Evolutionary conservation across 805 yeast species (phyloP).

Genomic region (Zygosaccharomyces pseudorouxii): DNA sequence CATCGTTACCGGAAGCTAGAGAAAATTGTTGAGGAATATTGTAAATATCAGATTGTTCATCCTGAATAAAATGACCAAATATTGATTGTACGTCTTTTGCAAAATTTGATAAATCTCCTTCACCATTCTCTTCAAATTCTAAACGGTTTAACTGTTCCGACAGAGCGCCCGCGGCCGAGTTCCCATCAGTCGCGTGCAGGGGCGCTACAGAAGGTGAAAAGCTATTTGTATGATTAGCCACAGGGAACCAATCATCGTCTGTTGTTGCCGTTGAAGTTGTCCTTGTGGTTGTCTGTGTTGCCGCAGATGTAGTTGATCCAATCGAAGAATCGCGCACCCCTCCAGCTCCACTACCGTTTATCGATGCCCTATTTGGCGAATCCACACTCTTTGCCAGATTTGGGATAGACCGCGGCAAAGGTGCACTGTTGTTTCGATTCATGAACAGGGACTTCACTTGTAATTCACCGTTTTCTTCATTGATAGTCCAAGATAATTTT

Average conservation of each 20-base stretch:
- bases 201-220: slow-evolving; percentile 3
- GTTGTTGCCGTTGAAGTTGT: not conserved
- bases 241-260: slow-evolving; percentile 3
- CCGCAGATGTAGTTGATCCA: not conserved
- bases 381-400: not conserved
- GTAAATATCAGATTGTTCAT: slow-evolving; percentile 11
- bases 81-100: slow-evolving; percentile 14
- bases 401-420: not conserved
- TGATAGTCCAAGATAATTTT: slow-evolving; percentile 13
- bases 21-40: not conserved
- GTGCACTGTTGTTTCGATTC: slow-evolving; percentile 3
- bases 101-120: slow-evolving; percentile 8
- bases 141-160: slow-evolving; percentile 9
- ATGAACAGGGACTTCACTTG: slow-evolving; percentile 13
- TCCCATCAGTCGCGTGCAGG: not conserved
- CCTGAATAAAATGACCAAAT: slow-evolving; percentile 13
- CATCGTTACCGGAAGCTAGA: not conserved
- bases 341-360: not conserved
- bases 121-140: slow-evolving; percentile 12
- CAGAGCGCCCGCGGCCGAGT: slow-evolving; percentile 1
- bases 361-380: not conserved
- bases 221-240: not conserved
- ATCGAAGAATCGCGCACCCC: not conserved
- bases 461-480: slow-evolving; percentile 11
- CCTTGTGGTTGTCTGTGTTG: not conserved